Base-by-base conservation (phyloP, 805 yeast species). In the Suhomyces sp. region DNA sequence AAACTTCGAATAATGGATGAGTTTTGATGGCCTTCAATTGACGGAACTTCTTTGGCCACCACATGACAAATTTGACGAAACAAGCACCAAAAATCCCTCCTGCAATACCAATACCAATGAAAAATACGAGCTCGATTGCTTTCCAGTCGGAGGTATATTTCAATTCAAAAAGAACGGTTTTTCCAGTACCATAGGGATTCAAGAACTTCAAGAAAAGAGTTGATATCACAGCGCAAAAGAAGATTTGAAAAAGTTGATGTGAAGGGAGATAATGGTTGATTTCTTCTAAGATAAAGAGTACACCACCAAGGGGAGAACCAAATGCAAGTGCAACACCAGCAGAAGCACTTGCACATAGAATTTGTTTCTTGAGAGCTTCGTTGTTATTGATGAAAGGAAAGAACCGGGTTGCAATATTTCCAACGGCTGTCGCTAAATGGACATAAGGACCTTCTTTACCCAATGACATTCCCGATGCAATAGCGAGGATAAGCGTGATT, bases 391-490 rank as follows among this genome's bases (percentile, higher is more conserved):
- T 74, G 45, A 63, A 66, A 1, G 67, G 59, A 44, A 74, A 75
- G 23, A 63, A 43, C 24, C 83, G 54, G 26, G 74, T 58, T n/a
- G 67, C 47, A 13, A 77, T 66, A 45, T 77, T 77, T 4, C 83
- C 83, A 15, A 74, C 77, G 43, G 77, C 72, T 2, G 81, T 63
- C 0, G 81, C 78, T 30, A 77, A 60, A 51, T 77, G 83, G 15
- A 77, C 83, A 47, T 68, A 77, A 0, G 83, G 83, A 3, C 83
- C 83, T 39, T 77, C 83, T 51, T 77, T 77, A 1, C 83, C 83
- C 7, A 77, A 54, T 9, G 74, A 55, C 60, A 77, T 59, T 2
- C 83, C 83, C 0, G 80, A 73, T 0, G 81, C 76, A 24, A 77
- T 74, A 3, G 80, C 73, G 23, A 76, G 62, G 2, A 76, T 60